Evolutionary conservation across 2,329 filamentous ascomycete genomes (phyloP), one percentile per base, ranked within the genome.

Genomic region (Cordyceps fumosorosea): DNA sequence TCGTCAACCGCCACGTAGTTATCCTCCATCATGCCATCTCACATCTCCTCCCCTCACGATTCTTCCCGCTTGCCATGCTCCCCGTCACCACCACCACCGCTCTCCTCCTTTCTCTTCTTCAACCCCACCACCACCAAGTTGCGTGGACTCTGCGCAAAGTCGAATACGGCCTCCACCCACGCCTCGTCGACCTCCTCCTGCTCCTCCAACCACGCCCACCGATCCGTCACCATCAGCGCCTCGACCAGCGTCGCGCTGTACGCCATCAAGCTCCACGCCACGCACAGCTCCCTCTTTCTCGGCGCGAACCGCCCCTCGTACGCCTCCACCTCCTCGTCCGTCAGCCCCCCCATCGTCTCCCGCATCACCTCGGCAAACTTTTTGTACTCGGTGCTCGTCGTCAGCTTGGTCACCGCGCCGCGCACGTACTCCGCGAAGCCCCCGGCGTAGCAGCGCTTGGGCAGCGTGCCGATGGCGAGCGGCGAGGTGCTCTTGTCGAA

Each of bases 141-240:
- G 65, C 95, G 81, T 54, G 95, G 95, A 72, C 92, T 96, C 71
- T 89, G 76, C 44, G 77, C 78, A 74, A 96, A 97, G 67, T 96
- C 91, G 77, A 98, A 98, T 5, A 97, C 92, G 0, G 89, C 82
- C 77, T 98, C 91, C 5, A 96, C 93, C 95, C 95, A 99, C 64
- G 87, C 89, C 66, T 89, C 83, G 66, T 83, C 78, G 51, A 92
- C 87, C 7, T 88, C 83, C 56, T 77, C 70, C 67, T 96, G 90
- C 76, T 99, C 93, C 63, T 80, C 83, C 67, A 99, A 78, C 76
- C 88, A 99, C 65, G 90, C 78, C 90, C 91, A 99, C 52, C 95
- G 83, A 78, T 99, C 95, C 52, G 89, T 85, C 57, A 96, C 91
- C 69, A 99, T 93, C 63, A 96, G 79, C 37, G 91, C 91, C 78